Evolutionary conservation across 345 rosid species (phyloP).

Genomic region (Syzygium aromaticum): DNA sequence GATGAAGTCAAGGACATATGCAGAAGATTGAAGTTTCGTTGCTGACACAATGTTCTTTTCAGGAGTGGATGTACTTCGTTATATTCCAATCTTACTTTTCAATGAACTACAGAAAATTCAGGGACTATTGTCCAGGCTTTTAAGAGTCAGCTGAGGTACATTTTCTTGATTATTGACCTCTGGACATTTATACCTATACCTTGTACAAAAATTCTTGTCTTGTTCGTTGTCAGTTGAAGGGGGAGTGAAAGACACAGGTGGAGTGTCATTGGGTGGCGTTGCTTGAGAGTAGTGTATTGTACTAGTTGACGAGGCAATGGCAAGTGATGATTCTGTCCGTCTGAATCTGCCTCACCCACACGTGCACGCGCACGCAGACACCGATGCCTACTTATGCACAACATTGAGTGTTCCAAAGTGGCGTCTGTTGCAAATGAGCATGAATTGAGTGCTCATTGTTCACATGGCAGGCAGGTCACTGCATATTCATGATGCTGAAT

Average conservation of each 20-base stretch:
- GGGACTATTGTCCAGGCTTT: background rate
- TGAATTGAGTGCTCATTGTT: no score
- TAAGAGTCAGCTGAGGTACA: background rate
- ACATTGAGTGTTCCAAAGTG: no score
- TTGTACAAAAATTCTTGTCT: background rate
- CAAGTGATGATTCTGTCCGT: no score
- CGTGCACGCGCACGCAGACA: no score
- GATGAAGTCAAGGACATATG: background rate
- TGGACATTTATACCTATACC: background rate
- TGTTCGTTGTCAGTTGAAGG: background rate
- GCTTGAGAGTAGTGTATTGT: no score
- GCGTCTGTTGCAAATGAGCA: no score
- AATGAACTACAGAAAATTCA: background rate
- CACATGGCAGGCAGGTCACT: no score
- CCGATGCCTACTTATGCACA: no score
- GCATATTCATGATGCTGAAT: background rate
- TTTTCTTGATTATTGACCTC: background rate
- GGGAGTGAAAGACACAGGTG: background rate
- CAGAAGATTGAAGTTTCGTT: background rate
- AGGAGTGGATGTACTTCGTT: background rate
- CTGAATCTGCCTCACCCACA: no score
- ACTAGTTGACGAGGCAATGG: no score
- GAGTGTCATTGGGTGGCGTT: no score
- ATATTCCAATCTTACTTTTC: background rate
- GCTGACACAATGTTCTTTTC: background rate